Conservation (phyloP, 2,329 filamentous ascomycete species). For the Stagonosporopsis vannaccii region DNA sequence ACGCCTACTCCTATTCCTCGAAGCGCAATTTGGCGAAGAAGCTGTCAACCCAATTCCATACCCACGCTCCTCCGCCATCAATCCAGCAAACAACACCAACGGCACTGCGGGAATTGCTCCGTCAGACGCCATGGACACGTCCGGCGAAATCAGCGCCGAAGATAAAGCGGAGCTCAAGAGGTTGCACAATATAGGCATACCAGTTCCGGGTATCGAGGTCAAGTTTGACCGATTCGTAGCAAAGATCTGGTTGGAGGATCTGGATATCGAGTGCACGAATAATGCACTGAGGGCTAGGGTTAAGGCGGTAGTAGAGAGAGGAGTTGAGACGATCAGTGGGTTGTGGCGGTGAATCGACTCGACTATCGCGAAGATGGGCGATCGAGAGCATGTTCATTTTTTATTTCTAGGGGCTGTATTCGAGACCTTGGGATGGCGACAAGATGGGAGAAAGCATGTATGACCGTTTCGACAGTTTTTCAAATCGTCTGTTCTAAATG, state of each 20-base stretch:
- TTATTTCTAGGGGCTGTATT: background rate
- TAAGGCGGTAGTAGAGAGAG: constrained; percentile 86
- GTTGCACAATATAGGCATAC: constrained; percentile 83
- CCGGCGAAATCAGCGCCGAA: constrained; percentile 23
- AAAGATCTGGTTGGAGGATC: constrained; percentile 87
- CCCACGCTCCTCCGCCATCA: constrained; percentile 62
- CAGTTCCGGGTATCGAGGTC: constrained; percentile 87
- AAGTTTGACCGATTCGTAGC: constrained; percentile 87
- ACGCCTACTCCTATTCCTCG: constrained; percentile 92
- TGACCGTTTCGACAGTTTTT: background rate
- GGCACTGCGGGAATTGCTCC: constrained; percentile 1
- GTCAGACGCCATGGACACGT: background rate
- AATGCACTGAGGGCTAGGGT: constrained; percentile 83
- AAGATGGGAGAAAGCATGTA: background rate
- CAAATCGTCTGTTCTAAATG: background rate
- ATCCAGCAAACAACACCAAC: constrained; percentile 8
- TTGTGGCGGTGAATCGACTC: constrained; percentile 41
- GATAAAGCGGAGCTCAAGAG: constrained; percentile 71
- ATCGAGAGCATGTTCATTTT: background rate
- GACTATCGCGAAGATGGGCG: background rate
- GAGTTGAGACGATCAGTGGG: constrained; percentile 76
- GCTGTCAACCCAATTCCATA: constrained; percentile 78
- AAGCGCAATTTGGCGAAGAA: constrained; percentile 91
- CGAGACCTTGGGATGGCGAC: too few relatives aligned
- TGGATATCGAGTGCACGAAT: constrained; percentile 87